Conservation (phyloP, 768 basidiomycete species). For the Auriscalpium microsporum region DNA sequence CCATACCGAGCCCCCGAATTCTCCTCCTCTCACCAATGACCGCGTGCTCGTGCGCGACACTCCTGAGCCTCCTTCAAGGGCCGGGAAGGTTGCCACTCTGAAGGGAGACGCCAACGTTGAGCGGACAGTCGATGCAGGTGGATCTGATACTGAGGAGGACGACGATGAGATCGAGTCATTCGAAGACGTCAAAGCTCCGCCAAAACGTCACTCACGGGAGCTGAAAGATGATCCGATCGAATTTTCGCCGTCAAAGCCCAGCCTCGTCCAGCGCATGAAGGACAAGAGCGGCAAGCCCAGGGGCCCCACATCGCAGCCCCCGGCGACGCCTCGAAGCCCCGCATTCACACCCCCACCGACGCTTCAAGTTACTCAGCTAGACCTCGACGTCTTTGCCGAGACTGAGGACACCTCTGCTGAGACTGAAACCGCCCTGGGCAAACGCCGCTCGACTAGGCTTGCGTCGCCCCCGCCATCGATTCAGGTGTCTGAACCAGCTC, state of each 20-base stretch:
- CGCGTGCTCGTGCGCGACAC: not conserved
- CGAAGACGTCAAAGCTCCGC: not conserved
- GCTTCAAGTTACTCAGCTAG: too few relatives aligned
- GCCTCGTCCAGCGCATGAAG: conserved; percentile 1
- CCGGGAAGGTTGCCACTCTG: not conserved
- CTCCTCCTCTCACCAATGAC: not conserved
- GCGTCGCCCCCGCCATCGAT: not conserved
- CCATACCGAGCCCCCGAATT: not conserved
- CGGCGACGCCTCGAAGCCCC: not conserved
- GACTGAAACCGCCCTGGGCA: not conserved
- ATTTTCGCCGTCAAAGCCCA: not conserved
- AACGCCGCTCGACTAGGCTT: not conserved
- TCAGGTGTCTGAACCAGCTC: not conserved
- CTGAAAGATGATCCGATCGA: conserved; percentile 14
- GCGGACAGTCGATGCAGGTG: not conserved
- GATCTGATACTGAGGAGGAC: not conserved
- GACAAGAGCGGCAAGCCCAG: not conserved
- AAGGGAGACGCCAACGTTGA: not conserved
- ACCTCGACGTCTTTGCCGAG: not conserved
- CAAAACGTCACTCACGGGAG: not conserved
- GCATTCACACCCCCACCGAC: not conserved
- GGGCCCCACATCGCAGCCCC: too few relatives aligned
- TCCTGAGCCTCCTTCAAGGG: not conserved
- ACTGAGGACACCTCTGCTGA: not conserved
- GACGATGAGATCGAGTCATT: conserved; percentile 9